Evolutionary conservation across 2,329 filamentous ascomycete genomes (phyloP).

Genomic region (Apiospora hydei): DNA sequence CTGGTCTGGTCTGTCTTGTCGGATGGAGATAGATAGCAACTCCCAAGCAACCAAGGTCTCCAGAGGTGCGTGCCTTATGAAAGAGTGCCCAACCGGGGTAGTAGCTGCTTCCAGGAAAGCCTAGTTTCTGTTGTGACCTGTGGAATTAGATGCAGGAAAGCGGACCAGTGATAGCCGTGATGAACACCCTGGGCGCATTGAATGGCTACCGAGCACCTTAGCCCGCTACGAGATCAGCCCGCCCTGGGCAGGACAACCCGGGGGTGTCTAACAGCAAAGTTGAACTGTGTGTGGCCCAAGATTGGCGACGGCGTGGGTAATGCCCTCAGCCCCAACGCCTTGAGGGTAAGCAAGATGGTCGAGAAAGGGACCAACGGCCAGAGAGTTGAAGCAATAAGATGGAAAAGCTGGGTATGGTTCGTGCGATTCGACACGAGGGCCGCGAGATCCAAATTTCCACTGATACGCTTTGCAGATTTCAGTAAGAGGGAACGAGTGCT

Average conservation of each 20-base stretch:
- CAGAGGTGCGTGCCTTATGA: conserved; percentile 31
- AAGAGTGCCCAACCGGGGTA: conserved; percentile 39
- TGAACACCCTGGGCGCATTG: conserved; percentile 43
- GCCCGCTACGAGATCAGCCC: conserved; percentile 42
- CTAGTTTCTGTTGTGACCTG: conserved; percentile 40
- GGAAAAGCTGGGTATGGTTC: not conserved
- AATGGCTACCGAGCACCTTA: conserved; percentile 45
- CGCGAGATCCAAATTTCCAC: conserved; percentile 1
- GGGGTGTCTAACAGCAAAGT: conserved; percentile 36
- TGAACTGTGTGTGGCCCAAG: conserved; percentile 34
- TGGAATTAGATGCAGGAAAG: conserved; percentile 45
- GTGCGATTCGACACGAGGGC: conserved; percentile 15
- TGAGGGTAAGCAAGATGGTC: conserved; percentile 14
- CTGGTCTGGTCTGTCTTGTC: conserved; percentile 34
- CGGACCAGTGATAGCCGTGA: conserved; percentile 49
- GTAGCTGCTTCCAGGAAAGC: conserved; percentile 34
- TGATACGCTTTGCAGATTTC: conserved; percentile 11
- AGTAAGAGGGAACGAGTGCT: not conserved
- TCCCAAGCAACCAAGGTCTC: conserved; percentile 36
- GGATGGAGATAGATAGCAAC: conserved; percentile 22
- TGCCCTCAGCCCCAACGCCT: conserved; percentile 21
- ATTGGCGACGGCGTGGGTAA: conserved; percentile 17
- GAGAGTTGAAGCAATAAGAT: conserved; percentile 2
- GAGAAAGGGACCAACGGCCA: not conserved
- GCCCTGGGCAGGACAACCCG: conserved; percentile 22